Base-by-base conservation (phyloP, 2,329 filamentous ascomycete genomes). In the Triangularia setosa region DNA sequence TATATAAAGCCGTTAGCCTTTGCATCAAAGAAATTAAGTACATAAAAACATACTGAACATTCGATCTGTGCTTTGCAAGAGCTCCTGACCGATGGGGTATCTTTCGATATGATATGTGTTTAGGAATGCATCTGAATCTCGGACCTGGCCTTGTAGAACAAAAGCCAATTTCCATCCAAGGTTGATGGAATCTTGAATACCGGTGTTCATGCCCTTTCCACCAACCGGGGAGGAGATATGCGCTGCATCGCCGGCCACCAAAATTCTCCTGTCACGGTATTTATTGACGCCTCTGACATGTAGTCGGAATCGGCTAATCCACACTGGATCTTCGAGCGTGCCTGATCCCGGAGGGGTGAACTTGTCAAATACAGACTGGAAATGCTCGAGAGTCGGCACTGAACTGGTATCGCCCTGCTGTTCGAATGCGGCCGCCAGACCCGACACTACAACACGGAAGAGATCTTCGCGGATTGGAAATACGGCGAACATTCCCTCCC, bases 181-280 rank as follows among this genome's bases (percentile, higher is more conserved):
- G 63, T 86, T 85, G 28, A 81, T 75, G 0, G 81, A 79, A 63
- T 86, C 83, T 24, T 82, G 80, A 21, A 86, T 77, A 0, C 83
- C 83, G 0, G 82, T 82, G 69, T 87, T 86, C 68, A 87, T 83
- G 0, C 84, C 84, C 69, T 85, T 84, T 0, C 82, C 85, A 1
- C 83, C 84, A 0, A 80, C 79, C 0, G 83, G 83, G 40, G 77
- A 83, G 65, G 86, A 83, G 12, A 83, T 83, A 65, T 87, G 84
- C 1, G 82, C 83, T 5, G 84, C 83, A 63, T 87, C 85, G 14
- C 84, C 84, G 1, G 81, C 83, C 0, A 87, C 73, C 54, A 87
- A 81, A 2, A 84, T 75, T 2, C 83, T 78, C 2, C 80, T 79
- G 23, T 77, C 75, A 5, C 79, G 79, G 68, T 83, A 82, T 8